Evolutionary conservation across 495 filamentous ascomycete species (phyloP), one percentile per base, ranked within the genome.

Genomic region (Penicillium bialowiezense): DNA sequence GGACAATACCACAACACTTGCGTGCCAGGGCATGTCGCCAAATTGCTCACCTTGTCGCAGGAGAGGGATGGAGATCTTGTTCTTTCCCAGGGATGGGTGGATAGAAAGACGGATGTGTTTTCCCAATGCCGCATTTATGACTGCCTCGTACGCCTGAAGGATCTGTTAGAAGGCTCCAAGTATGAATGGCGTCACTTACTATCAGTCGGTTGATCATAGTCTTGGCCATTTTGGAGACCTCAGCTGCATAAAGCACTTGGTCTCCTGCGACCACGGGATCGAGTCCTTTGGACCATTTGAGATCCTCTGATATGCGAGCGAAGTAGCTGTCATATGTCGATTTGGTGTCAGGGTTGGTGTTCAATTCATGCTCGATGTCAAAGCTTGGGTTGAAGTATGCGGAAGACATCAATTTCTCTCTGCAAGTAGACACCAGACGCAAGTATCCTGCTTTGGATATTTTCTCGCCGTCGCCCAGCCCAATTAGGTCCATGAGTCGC

Each of bases 11-110:
- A 40, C 36, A 9, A 48, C 20, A 32, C 45, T 48, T 29, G 45
- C 36, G 31, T 48, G 45, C 45, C 45, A 48, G 3, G 45, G 45
- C 45, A 48, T 48, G 3, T 48, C 45, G 10, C 45, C 45, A 33
- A 48, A 48, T 2, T 23, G 13, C 3, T 48, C 36, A 15, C 45
- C 45, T 23, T 48, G 45, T 2, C 36, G 36, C 36, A 48, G n/a
- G 0, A 48, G 26, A 8, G 45, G 45, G 15, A 48, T 33, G 18
- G 45, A 48, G 4, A 48, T 48, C 26, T 48, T 48, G 13, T 48
- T 48, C 29, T 35, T 24, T 5, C 45, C 45, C 8, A 40, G 3
- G 13, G 45, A 48, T 21, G 45, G 45, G 17, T 48, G 45, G 17
- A 48, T 48, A 1, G 45, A 48, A 3, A 48, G 28, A 20, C 45